Percentiles rank a stretch among this genome's conserved stretches.
Evolutionary conservation across 305 asterid species (phyloP).

Genomic region (Striga hermonthica): DNA sequence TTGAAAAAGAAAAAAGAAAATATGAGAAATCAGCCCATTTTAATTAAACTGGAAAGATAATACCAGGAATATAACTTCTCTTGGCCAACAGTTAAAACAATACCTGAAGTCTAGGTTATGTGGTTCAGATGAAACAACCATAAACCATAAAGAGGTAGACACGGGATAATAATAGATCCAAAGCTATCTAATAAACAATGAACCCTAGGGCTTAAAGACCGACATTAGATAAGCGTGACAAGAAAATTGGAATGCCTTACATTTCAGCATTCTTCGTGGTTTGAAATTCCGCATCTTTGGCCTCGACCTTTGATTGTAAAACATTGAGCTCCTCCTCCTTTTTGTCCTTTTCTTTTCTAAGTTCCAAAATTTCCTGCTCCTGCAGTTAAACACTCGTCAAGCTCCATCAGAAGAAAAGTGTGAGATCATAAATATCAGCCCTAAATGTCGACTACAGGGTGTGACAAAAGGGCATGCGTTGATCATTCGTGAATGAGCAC

Average conservation of each 20-base stretch:
- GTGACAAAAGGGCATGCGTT: neutral
- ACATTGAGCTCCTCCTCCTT: constrained; percentile 55
- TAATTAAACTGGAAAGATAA: neutral
- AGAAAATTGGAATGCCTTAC: constrained; percentile 39
- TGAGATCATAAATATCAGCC: neutral
- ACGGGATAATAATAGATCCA: constrained; percentile 1
- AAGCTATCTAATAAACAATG: constrained; percentile 1
- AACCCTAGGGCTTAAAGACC: constrained; percentile 12
- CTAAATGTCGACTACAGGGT: constrained; percentile 12
- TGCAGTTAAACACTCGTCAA: constrained; percentile 37
- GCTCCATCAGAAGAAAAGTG: neutral
- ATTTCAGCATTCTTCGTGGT: constrained; percentile 32
- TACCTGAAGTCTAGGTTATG: constrained; percentile 3
- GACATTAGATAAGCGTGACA: constrained; percentile 1
- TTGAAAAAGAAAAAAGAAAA: constrained; percentile 1
- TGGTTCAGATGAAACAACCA: constrained; percentile 20
- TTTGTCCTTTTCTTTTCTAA: constrained; percentile 51
- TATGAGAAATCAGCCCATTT: constrained; percentile 9
- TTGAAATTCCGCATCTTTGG: constrained; percentile 39
- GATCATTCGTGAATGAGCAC: neutral
- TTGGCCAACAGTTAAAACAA: constrained; percentile 3
- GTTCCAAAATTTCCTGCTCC: constrained; percentile 66
- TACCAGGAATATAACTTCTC: constrained; percentile 9
- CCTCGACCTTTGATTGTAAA: constrained; percentile 38
- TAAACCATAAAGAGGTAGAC: constrained; percentile 17